These are phyloP conservation scores for Pleurostoma richardsiae DNA, from an alignment of 2,329 filamentous ascomycete species.

Conservation along the genomic window DNA sequence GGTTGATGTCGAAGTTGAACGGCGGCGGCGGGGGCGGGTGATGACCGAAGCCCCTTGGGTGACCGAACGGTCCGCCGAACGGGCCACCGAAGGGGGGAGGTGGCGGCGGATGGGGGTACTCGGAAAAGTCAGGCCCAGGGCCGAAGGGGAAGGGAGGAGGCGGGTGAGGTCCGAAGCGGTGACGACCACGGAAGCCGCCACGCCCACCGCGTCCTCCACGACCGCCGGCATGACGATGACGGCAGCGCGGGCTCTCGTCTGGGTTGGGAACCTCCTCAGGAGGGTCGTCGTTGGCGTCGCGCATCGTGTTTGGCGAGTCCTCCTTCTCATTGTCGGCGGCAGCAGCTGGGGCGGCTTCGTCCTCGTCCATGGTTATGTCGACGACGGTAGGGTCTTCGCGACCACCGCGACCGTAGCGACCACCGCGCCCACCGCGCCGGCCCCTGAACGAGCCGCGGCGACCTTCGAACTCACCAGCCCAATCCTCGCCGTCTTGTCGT, in stretches of 20 bases:
- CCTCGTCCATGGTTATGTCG: conserved; percentile 5
- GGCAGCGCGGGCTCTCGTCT: neutral
- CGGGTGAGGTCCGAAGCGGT: conserved; percentile 11
- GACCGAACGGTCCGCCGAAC: conserved; percentile 5
- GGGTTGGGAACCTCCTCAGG: conserved; percentile 14
- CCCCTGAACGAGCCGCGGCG: conserved; percentile 6
- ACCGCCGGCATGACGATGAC: conserved; percentile 10
- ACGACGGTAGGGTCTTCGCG: neutral
- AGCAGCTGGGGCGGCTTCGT: conserved; percentile 5
- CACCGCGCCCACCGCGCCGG: conserved; percentile 6
- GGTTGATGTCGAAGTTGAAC: conserved; percentile 27
- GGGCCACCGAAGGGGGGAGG: conserved; percentile 6
- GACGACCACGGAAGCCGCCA: conserved; percentile 7
- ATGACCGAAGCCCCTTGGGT: neutral
- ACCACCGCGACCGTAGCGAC: conserved; percentile 7
- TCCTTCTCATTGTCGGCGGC: conserved; percentile 22
- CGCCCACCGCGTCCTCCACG: conserved; percentile 14
- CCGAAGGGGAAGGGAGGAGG: conserved; percentile 6
- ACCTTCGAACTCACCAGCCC: conserved; percentile 2
- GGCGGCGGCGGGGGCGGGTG: conserved; percentile 8
- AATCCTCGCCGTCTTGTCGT: conserved; percentile 1
- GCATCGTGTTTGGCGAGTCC: conserved; percentile 26
- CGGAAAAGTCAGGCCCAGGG: conserved; percentile 11
- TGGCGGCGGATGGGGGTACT: conserved; percentile 13
- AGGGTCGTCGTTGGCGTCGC: conserved; percentile 21